Evolutionary conservation across 2,329 filamentous ascomycete species (phyloP).

Genomic region (Apiospora phragmitis): DNA sequence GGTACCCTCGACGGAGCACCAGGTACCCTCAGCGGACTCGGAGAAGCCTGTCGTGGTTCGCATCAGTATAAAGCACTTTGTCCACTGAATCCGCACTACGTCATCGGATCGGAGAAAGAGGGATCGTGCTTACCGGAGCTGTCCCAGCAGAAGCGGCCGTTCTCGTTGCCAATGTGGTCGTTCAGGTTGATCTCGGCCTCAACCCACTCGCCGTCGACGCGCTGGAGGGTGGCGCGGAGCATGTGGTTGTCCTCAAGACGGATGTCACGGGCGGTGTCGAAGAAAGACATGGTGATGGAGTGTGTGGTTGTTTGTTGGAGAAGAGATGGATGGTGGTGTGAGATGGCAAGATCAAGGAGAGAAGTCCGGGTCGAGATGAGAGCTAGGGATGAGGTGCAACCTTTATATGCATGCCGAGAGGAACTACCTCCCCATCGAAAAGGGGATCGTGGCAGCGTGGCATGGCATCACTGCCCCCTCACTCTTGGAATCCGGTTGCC

Average conservation of each 20-base stretch:
- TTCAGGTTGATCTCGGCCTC: constrained; percentile 52
- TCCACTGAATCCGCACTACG: constrained; percentile 4
- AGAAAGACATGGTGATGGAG: constrained; percentile 48
- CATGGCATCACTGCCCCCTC: constrained; percentile 7
- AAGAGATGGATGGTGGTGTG: neutral
- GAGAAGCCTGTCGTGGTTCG: constrained; percentile 39
- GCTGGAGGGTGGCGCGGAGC: constrained; percentile 43
- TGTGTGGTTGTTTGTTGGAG: neutral
- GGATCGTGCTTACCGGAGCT: constrained; percentile 15
- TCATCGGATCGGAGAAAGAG: neutral
- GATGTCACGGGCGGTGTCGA: constrained; percentile 46
- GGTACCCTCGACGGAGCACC: constrained; percentile 51
- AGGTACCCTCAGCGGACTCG: constrained; percentile 45
- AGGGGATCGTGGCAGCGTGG: neutral
- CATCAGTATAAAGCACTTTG: neutral
- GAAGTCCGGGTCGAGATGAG: neutral
- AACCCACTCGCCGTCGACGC: constrained; percentile 41
- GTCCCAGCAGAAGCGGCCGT: constrained; percentile 34
- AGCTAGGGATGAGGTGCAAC: constrained; percentile 1
- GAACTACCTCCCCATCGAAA: neutral
- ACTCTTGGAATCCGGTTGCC: neutral
- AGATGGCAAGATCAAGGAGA: neutral
- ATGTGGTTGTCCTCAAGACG: constrained; percentile 50
- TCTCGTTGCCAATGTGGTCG: constrained; percentile 49
- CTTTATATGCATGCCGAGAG: neutral